Evolutionary conservation across 257 asterid genomes (phyloP).

Genomic region (Fraxinus cuspidata): DNA sequence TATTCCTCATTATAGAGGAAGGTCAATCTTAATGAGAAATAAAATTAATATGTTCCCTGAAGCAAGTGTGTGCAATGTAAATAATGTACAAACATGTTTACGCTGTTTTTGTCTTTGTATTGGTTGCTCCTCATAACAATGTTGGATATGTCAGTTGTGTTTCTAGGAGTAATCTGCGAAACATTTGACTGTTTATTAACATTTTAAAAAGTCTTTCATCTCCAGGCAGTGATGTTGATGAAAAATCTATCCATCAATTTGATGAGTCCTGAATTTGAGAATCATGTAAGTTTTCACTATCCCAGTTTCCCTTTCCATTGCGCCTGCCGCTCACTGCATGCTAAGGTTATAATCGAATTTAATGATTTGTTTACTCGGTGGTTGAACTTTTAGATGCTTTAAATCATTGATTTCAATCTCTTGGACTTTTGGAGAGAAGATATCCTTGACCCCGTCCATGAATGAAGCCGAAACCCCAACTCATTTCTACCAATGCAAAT

Average conservation of each 20-base stretch:
- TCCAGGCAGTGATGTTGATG: conserved; percentile 78
- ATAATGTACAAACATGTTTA: not conserved
- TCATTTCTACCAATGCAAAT: not conserved
- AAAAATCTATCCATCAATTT: conserved; percentile 73
- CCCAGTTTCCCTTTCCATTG: not conserved
- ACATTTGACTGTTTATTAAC: not conserved
- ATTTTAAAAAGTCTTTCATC: conserved; percentile 11
- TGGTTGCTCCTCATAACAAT: not conserved
- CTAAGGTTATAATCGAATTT: not conserved
- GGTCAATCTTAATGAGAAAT: not conserved
- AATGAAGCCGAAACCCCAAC: not conserved
- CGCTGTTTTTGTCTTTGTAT: not conserved
- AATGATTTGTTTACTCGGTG: not conserved
- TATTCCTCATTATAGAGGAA: not conserved
- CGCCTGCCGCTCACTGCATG: not conserved
- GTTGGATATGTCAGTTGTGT: not conserved
- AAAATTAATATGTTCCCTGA: not conserved
- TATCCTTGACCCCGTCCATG: not conserved
- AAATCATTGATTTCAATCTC: not conserved
- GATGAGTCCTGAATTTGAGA: conserved; percentile 76
- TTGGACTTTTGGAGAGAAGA: not conserved
- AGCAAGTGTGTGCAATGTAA: not conserved
- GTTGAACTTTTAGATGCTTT: not conserved
- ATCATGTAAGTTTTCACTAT: conserved; percentile 56
- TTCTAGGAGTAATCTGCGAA: not conserved